phyloP scores from a whole-genome alignment of 345 rosid genomes.

The Populus ilicifolia region DNA sequence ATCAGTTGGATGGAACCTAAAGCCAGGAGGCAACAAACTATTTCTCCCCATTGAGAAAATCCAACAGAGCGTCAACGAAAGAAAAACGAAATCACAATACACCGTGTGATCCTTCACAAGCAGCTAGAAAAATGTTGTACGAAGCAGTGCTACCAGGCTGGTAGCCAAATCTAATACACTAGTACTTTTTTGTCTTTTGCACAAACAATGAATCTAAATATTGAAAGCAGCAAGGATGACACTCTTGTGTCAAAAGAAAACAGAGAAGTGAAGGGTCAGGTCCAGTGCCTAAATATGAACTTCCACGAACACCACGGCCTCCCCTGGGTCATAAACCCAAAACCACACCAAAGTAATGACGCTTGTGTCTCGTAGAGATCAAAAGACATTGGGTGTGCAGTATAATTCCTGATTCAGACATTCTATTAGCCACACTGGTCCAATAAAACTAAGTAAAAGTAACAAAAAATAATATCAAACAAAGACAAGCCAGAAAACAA shows the following conservation, averaged over 20 bases:
- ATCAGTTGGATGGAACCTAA: conserved; percentile 81
- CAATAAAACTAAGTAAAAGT: neutral
- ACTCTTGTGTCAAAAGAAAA: neutral
- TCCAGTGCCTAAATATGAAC: conserved; percentile 61
- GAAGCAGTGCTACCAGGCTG: neutral
- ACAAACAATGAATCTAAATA: neutral
- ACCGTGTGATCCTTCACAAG: neutral
- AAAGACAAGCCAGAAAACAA: neutral
- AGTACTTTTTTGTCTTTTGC: neutral
- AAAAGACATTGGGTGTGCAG: conserved; percentile 46
- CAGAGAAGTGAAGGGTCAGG: conserved; percentile 35
- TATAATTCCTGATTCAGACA: conserved; percentile 29
- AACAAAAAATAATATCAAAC: neutral
- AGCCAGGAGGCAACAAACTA: conserved; percentile 49
- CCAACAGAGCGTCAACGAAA: neutral
- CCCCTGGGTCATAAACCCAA: conserved; percentile 70
- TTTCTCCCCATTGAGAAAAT: conserved; percentile 40
- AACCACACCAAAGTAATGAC: conserved; percentile 44
- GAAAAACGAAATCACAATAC: neutral
- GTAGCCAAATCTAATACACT: neutral
- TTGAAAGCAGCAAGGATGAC: conserved; percentile 1
- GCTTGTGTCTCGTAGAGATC: conserved; percentile 27
- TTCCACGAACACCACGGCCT: conserved; percentile 61
- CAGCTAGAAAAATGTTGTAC: neutral
- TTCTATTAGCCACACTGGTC: conserved; percentile 15